Conservation (phyloP, 2,329 filamentous ascomycete genomes). For the Alternaria incomplexa region DNA sequence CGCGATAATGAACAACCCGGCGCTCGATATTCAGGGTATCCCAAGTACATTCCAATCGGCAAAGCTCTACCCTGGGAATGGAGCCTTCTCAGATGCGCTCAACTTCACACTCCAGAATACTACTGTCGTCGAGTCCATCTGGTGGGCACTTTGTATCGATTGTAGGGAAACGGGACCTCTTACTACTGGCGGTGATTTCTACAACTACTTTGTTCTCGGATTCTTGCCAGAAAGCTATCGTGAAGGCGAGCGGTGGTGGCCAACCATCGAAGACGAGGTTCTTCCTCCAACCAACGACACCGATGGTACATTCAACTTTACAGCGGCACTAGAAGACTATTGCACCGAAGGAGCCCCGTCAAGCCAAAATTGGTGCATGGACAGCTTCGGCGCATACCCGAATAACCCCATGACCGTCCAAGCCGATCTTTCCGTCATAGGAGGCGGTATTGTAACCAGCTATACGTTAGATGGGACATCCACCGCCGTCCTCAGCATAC, state of each 20-base stretch:
- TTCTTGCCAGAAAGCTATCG: constrained; percentile 18
- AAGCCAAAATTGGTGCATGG: not conserved
- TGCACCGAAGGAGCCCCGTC: accelerated
- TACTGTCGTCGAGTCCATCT: not conserved
- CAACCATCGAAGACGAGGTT: not conserved
- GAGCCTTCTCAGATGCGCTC: not conserved
- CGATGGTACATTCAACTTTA: not conserved
- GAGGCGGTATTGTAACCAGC: constrained; percentile 43
- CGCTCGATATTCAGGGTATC: constrained; percentile 20
- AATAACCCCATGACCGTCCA: constrained; percentile 27
- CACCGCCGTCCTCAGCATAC: constrained; percentile 53
- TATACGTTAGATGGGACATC: constrained; percentile 50
- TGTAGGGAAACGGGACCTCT: constrained; percentile 34
- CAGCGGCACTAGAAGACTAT: not conserved
- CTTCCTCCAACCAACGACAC: not conserved
- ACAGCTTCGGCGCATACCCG: constrained; percentile 29
- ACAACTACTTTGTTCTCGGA: constrained; percentile 53
- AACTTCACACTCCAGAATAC: not conserved
- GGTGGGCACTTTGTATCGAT: not conserved
- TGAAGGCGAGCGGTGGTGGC: not conserved
- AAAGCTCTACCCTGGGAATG: constrained; percentile 41
- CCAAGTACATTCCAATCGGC: constrained; percentile 12
- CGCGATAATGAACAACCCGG: constrained; percentile 31
- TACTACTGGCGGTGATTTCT: constrained; percentile 52
- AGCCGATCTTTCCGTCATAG: constrained; percentile 18